Evolutionary conservation across 2,329 filamentous ascomycete genomes (phyloP).

Genomic region (Ramularia endophylla): DNA sequence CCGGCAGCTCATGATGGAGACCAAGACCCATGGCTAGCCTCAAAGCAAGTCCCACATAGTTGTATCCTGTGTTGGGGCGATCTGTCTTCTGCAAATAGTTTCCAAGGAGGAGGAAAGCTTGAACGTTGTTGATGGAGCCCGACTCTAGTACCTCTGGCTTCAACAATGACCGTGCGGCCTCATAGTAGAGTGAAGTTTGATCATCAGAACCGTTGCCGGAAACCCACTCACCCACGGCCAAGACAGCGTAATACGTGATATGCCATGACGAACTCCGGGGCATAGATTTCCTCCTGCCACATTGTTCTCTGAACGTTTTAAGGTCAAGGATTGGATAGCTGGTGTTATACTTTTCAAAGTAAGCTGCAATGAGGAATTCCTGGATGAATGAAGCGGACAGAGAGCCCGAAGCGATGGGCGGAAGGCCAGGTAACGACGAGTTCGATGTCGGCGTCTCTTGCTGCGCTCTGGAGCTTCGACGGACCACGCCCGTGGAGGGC

Average conservation of each 20-base stretch:
- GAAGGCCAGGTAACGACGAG: slow-evolving; percentile 14
- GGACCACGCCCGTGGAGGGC: slow-evolving; percentile 7
- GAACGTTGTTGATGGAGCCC: slow-evolving; percentile 12
- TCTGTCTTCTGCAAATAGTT: slow-evolving; percentile 50
- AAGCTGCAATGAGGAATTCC: slow-evolving; percentile 11
- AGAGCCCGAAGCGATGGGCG: neutral
- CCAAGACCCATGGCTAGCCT: slow-evolving; percentile 48
- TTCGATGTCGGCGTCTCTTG: slow-evolving; percentile 8
- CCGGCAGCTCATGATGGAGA: slow-evolving; percentile 42
- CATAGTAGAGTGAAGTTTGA: slow-evolving; percentile 8
- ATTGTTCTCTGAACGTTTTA: slow-evolving; percentile 8
- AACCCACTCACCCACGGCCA: slow-evolving; percentile 14
- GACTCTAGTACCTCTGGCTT: slow-evolving; percentile 45
- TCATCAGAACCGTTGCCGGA: slow-evolving; percentile 6
- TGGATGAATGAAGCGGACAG: slow-evolving; percentile 2
- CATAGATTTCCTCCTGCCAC: slow-evolving; percentile 34
- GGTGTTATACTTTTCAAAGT: slow-evolving; percentile 13
- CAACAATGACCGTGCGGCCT: slow-evolving; percentile 32
- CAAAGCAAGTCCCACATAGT: slow-evolving; percentile 46
- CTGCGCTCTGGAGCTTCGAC: slow-evolving; percentile 6
- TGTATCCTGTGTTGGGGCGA: slow-evolving; percentile 48
- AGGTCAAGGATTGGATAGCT: slow-evolving; percentile 16
- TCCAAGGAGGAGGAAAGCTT: slow-evolving; percentile 22
- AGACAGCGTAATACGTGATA: slow-evolving; percentile 12
- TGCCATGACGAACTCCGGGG: slow-evolving; percentile 8